Evolutionary conservation across 2,329 filamentous ascomycete genomes (phyloP), one percentile per base, ranked within the genome.

Genomic region (Sporothrix phasma): DNA sequence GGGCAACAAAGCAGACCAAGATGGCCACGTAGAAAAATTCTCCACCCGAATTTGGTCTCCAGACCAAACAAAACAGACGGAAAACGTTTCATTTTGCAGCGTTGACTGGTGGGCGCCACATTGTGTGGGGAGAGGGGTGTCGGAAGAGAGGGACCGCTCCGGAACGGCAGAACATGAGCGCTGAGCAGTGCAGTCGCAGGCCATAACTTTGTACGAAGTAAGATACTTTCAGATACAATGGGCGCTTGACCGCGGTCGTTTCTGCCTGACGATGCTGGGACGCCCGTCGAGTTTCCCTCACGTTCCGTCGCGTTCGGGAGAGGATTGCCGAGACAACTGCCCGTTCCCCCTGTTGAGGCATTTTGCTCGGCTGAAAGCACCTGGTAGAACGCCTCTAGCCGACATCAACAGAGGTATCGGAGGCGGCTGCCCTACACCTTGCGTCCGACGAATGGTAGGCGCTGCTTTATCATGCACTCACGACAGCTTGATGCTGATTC

Each of bases 51-150:
- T 10, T 31, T 45, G 66, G 63, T 63, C 67, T 68, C 53, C 66
- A 68, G 67, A 67, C 67, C 65, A 67, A 65, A 65, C 64, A 68
- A 62, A 67, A 43, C 17, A 15, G 53, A 17, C 29, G 37, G 41
- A 68, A 68, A 66, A 17, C 61, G 26, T 46, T 37, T 19, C 41
- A 41, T 63, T 47, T 47, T 29, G 31, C 39, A 54, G 34, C 59
- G 17, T 8, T 61, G 45, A 61, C 59, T 61, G 59, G 59, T 15
- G 29, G 31, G 31, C 29, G 31, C 7, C 6, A 26, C 17, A 22
- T 26, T 49, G 19, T 62, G 37, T 59, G 60, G 60, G 34, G 37
- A 34, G 43, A 22, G 22, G 60, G 34, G 60, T 15, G 11, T 19
- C 7, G 19, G n/a, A 34, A 53, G n/a, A 51, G n/a, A 61, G 46